Percentiles rank a stretch among this genome's conserved stretches.
These are phyloP conservation scores for Ceratocystis smalleyi DNA, from an alignment of 2,329 filamentous ascomycete genomes.

Conservation along the genomic window DNA sequence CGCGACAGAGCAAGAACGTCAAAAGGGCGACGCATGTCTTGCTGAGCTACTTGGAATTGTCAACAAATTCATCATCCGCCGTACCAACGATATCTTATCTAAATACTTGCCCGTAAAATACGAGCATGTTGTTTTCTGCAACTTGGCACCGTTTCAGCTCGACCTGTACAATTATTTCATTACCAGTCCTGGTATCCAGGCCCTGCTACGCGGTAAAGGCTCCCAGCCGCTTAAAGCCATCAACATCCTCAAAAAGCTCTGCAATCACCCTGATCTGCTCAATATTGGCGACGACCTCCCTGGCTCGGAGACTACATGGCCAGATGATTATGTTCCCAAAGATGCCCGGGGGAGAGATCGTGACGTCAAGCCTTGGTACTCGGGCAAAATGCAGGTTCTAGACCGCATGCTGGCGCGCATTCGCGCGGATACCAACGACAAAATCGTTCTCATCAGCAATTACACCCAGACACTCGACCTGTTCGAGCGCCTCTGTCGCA, in stretches of 20 bases:
- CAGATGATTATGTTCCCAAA: constrained; percentile 76
- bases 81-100: constrained; percentile 93
- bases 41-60: constrained; percentile 68
- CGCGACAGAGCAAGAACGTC: constrained; percentile 65
- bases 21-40: constrained; percentile 71
- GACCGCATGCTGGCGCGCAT: constrained; percentile 95
- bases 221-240: constrained; percentile 95
- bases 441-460: constrained; percentile 97
- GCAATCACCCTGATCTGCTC: constrained; percentile 90
- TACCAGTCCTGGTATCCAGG: constrained; percentile 85
- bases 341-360: constrained; percentile 77
- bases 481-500: constrained; percentile 79
- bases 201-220: constrained; percentile 77
- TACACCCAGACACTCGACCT: constrained; percentile 94
- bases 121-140: constrained; percentile 97
- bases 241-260: constrained; percentile 91
- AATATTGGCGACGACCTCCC: constrained; percentile 71
- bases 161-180: constrained; percentile 96
- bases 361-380: constrained; percentile 89
- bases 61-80: constrained; percentile 96
- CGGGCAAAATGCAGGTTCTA: constrained; percentile 96
- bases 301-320: constrained; percentile 66
- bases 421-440: constrained; percentile 91
- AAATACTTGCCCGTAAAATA: constrained; percentile 98
- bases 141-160: constrained; percentile 79